phyloP scores from a whole-genome alignment of 179 eudicot genomes.

The Spergularia azorica region DNA sequence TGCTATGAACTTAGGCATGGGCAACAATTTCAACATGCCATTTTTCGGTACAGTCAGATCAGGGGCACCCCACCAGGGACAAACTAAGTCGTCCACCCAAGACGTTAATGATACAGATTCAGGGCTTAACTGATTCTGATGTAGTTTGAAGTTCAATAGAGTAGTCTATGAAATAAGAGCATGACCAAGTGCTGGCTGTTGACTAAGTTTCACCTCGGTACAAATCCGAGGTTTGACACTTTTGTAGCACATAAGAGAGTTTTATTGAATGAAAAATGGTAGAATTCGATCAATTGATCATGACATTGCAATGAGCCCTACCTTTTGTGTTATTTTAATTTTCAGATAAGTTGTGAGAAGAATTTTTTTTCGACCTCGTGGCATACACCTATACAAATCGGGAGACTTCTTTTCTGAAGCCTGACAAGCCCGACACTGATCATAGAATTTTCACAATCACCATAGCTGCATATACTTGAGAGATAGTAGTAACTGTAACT shows the following conservation, averaged over 20 bases:
- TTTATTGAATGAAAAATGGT: slow-evolving; percentile 2
- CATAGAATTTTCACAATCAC: no score
- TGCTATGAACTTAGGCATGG: slow-evolving; percentile 20
- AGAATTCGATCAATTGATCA: no score
- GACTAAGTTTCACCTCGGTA: slow-evolving; percentile 2
- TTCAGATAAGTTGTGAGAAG: no score
- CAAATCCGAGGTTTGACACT: background rate
- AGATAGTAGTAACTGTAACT: no score
- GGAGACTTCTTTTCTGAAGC: no score
- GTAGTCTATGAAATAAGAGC: background rate
- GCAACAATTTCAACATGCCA: slow-evolving; percentile 18
- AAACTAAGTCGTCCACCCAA: background rate
- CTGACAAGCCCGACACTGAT: no score
- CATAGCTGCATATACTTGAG: no score
- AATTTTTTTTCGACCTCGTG: no score
- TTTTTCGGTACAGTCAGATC: slow-evolving; percentile 15
- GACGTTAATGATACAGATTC: slow-evolving; percentile 19
- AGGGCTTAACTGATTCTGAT: slow-evolving; percentile 11
- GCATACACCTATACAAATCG: no score
- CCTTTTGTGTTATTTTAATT: no score
- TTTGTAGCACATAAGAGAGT: background rate
- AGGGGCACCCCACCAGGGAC: background rate
- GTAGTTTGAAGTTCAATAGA: background rate
- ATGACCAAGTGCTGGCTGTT: background rate
- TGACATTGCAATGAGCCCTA: no score